These are phyloP conservation scores for Penicillium sp. DNA, from an alignment of 2,329 filamentous ascomycete species.

Conservation along the genomic window DNA sequence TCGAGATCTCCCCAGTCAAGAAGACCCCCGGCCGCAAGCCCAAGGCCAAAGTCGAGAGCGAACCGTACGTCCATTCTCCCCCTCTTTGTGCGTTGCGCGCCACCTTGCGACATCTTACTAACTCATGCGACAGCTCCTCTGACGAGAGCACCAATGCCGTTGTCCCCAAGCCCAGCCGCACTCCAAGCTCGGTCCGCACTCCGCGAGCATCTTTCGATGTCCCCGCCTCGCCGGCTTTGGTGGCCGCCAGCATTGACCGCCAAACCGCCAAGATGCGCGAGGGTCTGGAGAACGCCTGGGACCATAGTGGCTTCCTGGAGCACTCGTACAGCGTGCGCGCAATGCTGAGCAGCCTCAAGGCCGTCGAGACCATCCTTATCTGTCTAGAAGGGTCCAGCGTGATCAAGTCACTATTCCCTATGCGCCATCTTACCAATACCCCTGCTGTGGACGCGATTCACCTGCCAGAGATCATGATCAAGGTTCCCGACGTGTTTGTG, in stretches of 20 bases:
- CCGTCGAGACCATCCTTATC: constrained; percentile 67
- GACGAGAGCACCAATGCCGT: constrained; percentile 9
- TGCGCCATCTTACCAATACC: constrained; percentile 70
- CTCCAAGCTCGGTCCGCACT: constrained; percentile 6
- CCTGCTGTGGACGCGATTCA: constrained; percentile 59
- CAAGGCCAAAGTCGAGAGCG: constrained; percentile 43
- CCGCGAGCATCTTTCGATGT: constrained; percentile 19
- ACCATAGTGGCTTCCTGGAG: constrained; percentile 36
- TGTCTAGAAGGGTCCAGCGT: constrained; percentile 70
- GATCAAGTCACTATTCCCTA: constrained; percentile 67
- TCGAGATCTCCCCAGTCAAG: constrained; percentile 37
- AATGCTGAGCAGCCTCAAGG: constrained; percentile 65
- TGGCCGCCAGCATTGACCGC: constrained; percentile 71
- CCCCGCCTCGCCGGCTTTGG: constrained; percentile 44
- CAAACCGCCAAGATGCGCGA: constrained; percentile 44
- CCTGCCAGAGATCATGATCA: constrained; percentile 60
- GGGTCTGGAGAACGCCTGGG: constrained; percentile 35
- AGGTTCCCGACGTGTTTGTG: constrained; percentile 76
- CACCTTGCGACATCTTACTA: neutral
- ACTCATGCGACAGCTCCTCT: constrained; percentile 14
- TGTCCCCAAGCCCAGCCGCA: neutral
- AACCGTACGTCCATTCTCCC: constrained; percentile 20
- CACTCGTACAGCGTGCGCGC: constrained; percentile 63
- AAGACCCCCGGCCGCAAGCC: constrained; percentile 35
- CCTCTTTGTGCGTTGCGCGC: constrained; percentile 4